A percentile compares a stretch with the other conserved stretches of the same genome.
These are phyloP conservation scores for Pisolithus albus DNA, from an alignment of 768 basidiomycete species.

Conservation along the genomic window DNA sequence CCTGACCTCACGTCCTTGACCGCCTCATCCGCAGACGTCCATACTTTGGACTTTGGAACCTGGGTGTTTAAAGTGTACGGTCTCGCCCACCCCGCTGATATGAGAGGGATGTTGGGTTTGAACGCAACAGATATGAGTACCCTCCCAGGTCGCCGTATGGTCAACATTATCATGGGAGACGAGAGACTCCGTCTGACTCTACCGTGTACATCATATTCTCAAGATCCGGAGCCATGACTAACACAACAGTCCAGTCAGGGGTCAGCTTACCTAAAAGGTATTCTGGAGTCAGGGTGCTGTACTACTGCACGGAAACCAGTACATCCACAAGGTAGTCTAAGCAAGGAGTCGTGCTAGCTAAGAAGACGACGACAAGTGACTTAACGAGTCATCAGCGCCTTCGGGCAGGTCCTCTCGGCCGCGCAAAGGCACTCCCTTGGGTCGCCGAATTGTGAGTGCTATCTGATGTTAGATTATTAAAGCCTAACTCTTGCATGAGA, in stretches of 20 bases:
- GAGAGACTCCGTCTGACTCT: background rate
- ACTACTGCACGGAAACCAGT: background rate
- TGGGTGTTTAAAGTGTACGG: conserved; percentile 21
- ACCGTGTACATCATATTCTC: background rate
- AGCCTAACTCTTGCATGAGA: conserved; percentile 52
- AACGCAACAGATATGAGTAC: conserved; percentile 12
- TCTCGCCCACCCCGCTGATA: conserved; percentile 9
- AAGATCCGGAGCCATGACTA: background rate
- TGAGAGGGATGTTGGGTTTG: conserved; percentile 9
- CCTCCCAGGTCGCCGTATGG: conserved; percentile 9
- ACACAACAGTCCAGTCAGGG: no score
- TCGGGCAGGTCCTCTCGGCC: conserved; percentile 63
- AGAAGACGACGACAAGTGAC: background rate
- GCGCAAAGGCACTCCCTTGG: conserved; percentile 50
- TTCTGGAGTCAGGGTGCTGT: no score
- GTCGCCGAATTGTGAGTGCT: conserved; percentile 6
- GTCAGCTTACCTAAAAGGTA: no score
- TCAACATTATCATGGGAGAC: conserved; percentile 18
- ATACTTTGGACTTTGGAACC: conserved; percentile 57
- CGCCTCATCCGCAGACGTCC: conserved; percentile 75
- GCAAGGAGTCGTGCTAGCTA: background rate
- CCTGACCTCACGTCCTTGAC: conserved; percentile 79
- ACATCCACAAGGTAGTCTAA: background rate
- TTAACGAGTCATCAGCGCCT: conserved; percentile 28
- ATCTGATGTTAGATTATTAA: conserved; percentile 11